Evolutionary conservation across 257 asterid species (phyloP), one percentile per base, ranked within the genome.

Genomic region (Nicotiana tomentosiformis): DNA sequence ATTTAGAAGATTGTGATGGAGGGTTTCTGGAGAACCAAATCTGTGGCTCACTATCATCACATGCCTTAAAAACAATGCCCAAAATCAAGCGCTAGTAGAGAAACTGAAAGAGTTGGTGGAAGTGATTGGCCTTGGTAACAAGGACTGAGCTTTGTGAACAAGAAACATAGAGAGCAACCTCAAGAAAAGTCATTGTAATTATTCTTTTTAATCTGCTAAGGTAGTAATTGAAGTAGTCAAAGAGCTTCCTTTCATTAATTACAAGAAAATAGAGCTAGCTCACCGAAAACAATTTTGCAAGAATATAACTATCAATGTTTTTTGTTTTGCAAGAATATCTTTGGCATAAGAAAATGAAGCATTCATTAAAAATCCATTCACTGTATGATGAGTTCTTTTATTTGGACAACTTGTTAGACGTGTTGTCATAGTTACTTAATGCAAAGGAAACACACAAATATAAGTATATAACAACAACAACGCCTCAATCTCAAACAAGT

Each of bases 401-500:
- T 1, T 53, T 53, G 18, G 18, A 53, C 18, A 15, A 11, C 16
- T 53, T 14, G 18, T 12, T 51, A 15, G 61, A 23, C 60, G 7
- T 72, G 32, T 76, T 76, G 64, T 51, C 80, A 76, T 26, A 49
- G 80, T 76, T 51, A 49, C 80, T 51, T 76, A 7, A 72, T 46
- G 39, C 61, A 72, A 23, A 49, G 23, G 33, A 76, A 76, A 51
- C 26, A 51, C 60, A 49, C 53, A 76, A 76, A 49, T 51, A 51
- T 15, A 76, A 53, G 58, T 43, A 43, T 43, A 72, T 58, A 72
- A 72, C 61, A 5, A 66, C 74, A 1, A 23, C 61, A 23, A 23
- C 16, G 30, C 56, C 79, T 7, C 57, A 53, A 72, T n/a, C 39
- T 46, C 60, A 46, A 46, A 17, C 77, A 72, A 72, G 35, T 70